Evolutionary conservation across 331 rosid genomes (phyloP), one percentile per base, ranked within the genome.

Genomic region (Spiraea crenata): DNA sequence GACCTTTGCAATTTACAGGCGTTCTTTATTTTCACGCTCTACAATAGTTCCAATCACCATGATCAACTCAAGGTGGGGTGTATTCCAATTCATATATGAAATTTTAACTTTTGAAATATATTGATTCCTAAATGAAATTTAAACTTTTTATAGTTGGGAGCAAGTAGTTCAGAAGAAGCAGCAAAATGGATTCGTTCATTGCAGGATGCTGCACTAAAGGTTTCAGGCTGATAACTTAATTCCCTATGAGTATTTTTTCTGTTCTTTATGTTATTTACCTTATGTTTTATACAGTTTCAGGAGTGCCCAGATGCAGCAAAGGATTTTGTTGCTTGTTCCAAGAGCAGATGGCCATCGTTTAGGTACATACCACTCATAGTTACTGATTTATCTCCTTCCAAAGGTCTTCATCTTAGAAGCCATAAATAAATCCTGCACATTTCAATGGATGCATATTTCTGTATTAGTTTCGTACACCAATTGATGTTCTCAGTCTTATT

Each of bases 131-230:
- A 40, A 62, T 67, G 44, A 39, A 42, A 52, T 76, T 74, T 42
- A 58, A 73, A 70, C 65, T 19, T 71, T 71, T 66, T 59, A 52
- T 65, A 92, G 98, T 65, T 90, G 76, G 98, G 98, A 68, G 98
- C 98, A 70, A 84, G 84, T 78, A 90, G 96, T 72, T 77, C 98
- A 60, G 98, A 92, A 86, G 98, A 92, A 74, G 93, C 93, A 39
- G 98, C 96, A 59, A 82, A 71, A 77, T 92, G 98, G 96, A 92
- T 90, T 51, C 90, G 77, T 54, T 86, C 93, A 4, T 81, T 88
- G 65, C 90, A 90, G 64, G 93, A 81, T 37, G 82, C 93, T 55
- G 90, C 93, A 34, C 20, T 85, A 76, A 88, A 86, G 98, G 98
- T 90, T 85, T 67, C 50, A 16, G 52, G 35, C 48, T 69, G 19